Conservation (phyloP, 176 grass and related monocot genomes). For the Oryza officinalis region DNA sequence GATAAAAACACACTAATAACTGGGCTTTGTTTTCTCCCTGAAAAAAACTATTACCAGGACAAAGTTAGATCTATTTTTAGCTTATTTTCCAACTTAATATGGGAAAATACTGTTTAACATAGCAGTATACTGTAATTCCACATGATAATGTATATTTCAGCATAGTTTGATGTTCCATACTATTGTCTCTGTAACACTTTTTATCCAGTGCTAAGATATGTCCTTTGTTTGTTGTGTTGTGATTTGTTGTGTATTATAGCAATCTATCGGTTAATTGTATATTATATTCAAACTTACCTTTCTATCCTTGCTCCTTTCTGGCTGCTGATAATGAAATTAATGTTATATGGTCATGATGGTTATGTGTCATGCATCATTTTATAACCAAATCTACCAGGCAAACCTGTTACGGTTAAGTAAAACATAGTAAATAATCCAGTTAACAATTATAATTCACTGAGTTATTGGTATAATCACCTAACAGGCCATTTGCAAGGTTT, state of each 20-base stretch:
- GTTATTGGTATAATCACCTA: not conserved
- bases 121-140: constrained; percentile 15
- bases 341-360: not conserved
- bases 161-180: not conserved
- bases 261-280: not conserved
- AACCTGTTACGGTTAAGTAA: not conserved
- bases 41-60: not conserved
- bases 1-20: not conserved
- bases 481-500: not conserved
- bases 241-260: not conserved
- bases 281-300: not conserved
- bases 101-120: not conserved
- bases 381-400: not conserved
- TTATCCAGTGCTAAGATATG: not conserved
- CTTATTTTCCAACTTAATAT: not conserved
- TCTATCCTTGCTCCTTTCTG: not conserved
- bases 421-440: not conserved
- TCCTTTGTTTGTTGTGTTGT: not conserved
- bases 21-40: not conserved
- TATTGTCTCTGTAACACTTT: not conserved
- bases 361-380: not conserved
- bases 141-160: not conserved
- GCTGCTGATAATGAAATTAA: not conserved
- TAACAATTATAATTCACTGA: not conserved
- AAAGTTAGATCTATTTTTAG: not conserved